Percentiles rank a stretch among this genome's conserved stretches.
These are phyloP conservation scores for Phytophthora chlamydospora DNA, from an alignment of 352 stramenopile species.

Conservation along the genomic window DNA sequence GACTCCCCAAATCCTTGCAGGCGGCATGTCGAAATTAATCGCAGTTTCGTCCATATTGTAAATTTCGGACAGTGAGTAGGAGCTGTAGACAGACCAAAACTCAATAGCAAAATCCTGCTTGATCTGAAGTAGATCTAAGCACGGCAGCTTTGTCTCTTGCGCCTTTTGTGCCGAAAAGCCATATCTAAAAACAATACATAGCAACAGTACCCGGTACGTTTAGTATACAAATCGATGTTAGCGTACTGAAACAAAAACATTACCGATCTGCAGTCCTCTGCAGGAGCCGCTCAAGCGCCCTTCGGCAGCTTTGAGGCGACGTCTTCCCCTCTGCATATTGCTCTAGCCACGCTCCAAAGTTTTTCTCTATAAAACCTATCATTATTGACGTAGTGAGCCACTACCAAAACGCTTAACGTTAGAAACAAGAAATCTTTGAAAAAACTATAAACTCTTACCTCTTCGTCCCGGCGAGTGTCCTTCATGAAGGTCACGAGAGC, in stretches of 20 bases:
- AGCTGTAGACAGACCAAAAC: not conserved
- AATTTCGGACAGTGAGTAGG: too few relatives aligned
- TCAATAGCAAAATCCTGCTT: not conserved
- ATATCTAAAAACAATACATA: not conserved
- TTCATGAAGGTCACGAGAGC: slow-evolving; percentile 11
- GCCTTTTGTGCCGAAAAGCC: not conserved
- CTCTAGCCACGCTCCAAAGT: not conserved
- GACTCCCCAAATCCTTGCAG: not conserved
- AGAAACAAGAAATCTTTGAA: not conserved
- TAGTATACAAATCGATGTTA: not conserved
- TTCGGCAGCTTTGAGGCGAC: not conserved
- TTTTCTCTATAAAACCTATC: not conserved
- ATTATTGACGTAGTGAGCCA: not conserved
- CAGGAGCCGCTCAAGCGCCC: too few relatives aligned
- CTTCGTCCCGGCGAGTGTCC: slow-evolving; percentile 3
- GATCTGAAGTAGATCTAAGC: not conserved
- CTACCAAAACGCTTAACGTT: not conserved
- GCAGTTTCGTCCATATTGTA: slow-evolving; percentile 5
- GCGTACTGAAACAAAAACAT: not conserved
- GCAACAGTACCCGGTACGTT: too few relatives aligned
- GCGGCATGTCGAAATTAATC: not conserved
- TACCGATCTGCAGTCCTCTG: not conserved
- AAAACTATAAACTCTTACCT: slow-evolving; percentile 5
- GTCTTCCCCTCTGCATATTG: not conserved
- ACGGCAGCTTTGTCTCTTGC: not conserved